Percentiles rank a stretch among this genome's conserved stretches.
Conservation (phyloP, 352 stramenopile genomes). For the Thalassiosira livingstoniorum region DNA sequence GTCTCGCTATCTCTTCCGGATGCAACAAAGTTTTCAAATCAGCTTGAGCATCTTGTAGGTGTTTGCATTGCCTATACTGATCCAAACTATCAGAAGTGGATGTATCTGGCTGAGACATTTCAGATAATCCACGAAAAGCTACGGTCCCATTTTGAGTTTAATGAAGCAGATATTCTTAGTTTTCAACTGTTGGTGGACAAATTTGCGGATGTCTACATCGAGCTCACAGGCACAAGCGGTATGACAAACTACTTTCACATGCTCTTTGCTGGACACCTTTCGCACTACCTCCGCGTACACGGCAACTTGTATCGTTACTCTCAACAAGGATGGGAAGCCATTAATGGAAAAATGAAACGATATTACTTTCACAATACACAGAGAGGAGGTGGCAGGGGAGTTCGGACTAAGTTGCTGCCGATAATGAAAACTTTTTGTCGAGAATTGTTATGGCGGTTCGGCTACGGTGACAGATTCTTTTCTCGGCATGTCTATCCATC, state of each 20-base stretch:
- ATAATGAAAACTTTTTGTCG: constrained; percentile 3
- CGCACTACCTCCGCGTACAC: constrained; percentile 11
- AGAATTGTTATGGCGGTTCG: constrained; percentile 8
- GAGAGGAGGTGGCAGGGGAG: constrained; percentile 7
- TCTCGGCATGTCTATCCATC: neutral
- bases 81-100: neutral
- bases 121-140: neutral
- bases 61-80: too few species aligned
- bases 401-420: constrained; percentile 2
- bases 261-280: constrained; percentile 20
- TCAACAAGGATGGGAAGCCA: constrained; percentile 38
- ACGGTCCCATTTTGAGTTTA: neutral
- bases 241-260: constrained; percentile 47
- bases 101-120: neutral
- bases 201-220: neutral
- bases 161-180: neutral
- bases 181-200: constrained; percentile 5
- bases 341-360: constrained; percentile 24
- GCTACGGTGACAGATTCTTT: neutral
- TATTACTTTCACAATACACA: constrained; percentile 18
- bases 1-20: too few species aligned
- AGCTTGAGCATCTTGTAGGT: too few species aligned
- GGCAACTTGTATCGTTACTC: constrained; percentile 30
- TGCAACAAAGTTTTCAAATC: too few species aligned
- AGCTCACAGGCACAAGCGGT: neutral